A percentile compares a stretch with the other conserved stretches of the same genome.
Evolutionary conservation across 805 yeast species (phyloP).

Genomic region (Pichia gijzeniarum): DNA sequence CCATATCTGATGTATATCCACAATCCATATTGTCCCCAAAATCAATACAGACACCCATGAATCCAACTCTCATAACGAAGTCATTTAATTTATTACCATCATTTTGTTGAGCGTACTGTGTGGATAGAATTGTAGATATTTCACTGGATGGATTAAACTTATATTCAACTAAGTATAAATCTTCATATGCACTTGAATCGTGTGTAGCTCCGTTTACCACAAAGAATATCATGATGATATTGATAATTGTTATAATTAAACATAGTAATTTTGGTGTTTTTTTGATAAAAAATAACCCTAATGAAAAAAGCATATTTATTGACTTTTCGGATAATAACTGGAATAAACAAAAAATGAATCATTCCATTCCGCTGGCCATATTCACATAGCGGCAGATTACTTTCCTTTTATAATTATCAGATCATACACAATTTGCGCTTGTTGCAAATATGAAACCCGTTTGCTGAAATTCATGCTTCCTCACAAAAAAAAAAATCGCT

Average conservation of each 20-base stretch:
- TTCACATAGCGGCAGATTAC: too few relatives aligned
- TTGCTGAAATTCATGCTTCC: neutral
- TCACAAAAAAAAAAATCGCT: neutral
- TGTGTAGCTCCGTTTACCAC: constrained; percentile 15
- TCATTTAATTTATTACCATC: constrained; percentile 10
- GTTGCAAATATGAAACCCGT: neutral
- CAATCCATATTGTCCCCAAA: constrained; percentile 12
- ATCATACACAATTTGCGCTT: too few relatives aligned
- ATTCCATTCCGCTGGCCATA: too few relatives aligned
- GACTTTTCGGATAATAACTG: too few relatives aligned
- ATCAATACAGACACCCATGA: constrained; percentile 13
- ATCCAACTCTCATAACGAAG: constrained; percentile 13
- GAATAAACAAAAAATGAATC: too few relatives aligned
- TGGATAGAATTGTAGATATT: constrained; percentile 8
- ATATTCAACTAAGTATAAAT: constrained; percentile 11
- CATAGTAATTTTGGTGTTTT: constrained; percentile 10
- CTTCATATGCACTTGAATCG: constrained; percentile 10
- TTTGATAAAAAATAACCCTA: constrained; percentile 8
- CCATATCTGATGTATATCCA: constrained; percentile 14
- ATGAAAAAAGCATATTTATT: constrained; percentile 4
- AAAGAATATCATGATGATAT: constrained; percentile 14
- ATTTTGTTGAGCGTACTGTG: constrained; percentile 11
- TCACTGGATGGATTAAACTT: constrained; percentile 10
- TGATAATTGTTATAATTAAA: constrained; percentile 9
- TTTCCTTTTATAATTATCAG: too few relatives aligned